These are phyloP conservation scores for Anthracocystis walkeri DNA, from an alignment of 1,284 basidiomycete genomes.

Conservation along the genomic window DNA sequence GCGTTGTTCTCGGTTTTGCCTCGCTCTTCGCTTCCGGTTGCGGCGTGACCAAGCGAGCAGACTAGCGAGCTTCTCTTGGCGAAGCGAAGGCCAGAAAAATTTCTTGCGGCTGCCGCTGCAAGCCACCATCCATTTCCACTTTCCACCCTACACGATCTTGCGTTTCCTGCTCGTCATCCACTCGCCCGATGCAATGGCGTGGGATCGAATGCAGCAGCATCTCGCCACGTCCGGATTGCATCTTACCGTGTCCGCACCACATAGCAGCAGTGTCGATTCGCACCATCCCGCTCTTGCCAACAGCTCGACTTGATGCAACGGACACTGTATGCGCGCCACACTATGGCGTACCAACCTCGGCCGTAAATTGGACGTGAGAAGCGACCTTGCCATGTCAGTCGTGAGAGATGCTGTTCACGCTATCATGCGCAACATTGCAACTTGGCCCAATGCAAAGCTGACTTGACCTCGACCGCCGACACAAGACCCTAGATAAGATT, in stretches of 20 bases:
- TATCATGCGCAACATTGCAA: too few relatives aligned
- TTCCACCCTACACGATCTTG: not conserved
- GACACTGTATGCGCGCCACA: too few relatives aligned
- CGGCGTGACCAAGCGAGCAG: slow-evolving; percentile 11
- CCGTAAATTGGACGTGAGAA: too few relatives aligned
- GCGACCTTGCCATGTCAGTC: too few relatives aligned
- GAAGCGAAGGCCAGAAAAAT: not conserved
- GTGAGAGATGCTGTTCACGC: too few relatives aligned
- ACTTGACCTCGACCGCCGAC: not conserved
- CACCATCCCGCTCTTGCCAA: not conserved
- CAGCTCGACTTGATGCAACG: too few relatives aligned
- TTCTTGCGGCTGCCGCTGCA: not conserved
- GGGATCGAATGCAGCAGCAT: not conserved
- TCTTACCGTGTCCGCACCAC: too few relatives aligned
- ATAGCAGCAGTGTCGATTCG: not conserved
- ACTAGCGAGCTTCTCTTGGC: slow-evolving; percentile 4
- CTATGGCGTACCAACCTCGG: too few relatives aligned
- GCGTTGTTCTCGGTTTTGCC: slow-evolving; percentile 10
- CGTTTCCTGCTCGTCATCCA: not conserved
- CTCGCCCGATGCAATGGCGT: not conserved
- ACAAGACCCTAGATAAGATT: not conserved
- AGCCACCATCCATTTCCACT: not conserved
- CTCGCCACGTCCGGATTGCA: too few relatives aligned
- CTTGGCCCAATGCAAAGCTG: too few relatives aligned
- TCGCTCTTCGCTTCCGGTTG: not conserved